Conservation (phyloP, 2,329 filamentous ascomycete genomes). For the Penicillium janthinellum region DNA sequence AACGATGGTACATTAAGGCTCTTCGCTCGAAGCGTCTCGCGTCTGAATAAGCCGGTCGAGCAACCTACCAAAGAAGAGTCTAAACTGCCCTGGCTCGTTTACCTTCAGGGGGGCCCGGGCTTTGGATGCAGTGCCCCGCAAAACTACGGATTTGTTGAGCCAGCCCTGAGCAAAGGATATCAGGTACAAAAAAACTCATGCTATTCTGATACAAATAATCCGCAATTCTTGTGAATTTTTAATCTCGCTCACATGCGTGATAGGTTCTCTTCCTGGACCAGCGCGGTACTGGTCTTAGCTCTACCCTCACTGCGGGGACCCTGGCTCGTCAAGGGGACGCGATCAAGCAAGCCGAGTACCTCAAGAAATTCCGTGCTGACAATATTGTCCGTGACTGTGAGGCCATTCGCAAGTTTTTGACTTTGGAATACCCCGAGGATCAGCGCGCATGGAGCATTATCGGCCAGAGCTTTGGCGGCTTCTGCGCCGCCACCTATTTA, state of each 20-base stretch:
- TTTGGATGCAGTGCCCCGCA: slow-evolving; percentile 75
- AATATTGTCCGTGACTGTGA: slow-evolving; percentile 89
- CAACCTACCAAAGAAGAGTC: slow-evolving; percentile 44
- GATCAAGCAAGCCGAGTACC: slow-evolving; percentile 72
- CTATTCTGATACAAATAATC: neutral
- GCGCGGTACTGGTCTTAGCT: slow-evolving; percentile 83
- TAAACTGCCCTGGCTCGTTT: slow-evolving; percentile 65
- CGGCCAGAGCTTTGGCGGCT: slow-evolving; percentile 91
- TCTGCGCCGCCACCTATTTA: slow-evolving; percentile 80
- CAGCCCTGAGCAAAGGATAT: slow-evolving; percentile 76
- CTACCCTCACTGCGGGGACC: slow-evolving; percentile 73
- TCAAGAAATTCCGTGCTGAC: slow-evolving; percentile 84
- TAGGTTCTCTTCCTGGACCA: slow-evolving; percentile 80
- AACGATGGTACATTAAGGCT: slow-evolving; percentile 65
- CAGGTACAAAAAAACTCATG: slow-evolving; percentile 55
- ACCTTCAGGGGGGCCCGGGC: slow-evolving; percentile 84
- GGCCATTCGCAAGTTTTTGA: slow-evolving; percentile 76
- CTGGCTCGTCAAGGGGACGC: slow-evolving; percentile 66
- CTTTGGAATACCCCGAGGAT: slow-evolving; percentile 66
- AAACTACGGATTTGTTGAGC: slow-evolving; percentile 68
- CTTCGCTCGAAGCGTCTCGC: slow-evolving; percentile 74
- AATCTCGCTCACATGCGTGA: neutral
- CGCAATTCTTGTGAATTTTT: neutral
- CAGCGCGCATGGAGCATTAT: slow-evolving; percentile 82
- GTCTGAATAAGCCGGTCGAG: slow-evolving; percentile 55